Evolutionary conservation across 1,284 basidiomycete species (phyloP).

Genomic region (Hemileia vastatrix): DNA sequence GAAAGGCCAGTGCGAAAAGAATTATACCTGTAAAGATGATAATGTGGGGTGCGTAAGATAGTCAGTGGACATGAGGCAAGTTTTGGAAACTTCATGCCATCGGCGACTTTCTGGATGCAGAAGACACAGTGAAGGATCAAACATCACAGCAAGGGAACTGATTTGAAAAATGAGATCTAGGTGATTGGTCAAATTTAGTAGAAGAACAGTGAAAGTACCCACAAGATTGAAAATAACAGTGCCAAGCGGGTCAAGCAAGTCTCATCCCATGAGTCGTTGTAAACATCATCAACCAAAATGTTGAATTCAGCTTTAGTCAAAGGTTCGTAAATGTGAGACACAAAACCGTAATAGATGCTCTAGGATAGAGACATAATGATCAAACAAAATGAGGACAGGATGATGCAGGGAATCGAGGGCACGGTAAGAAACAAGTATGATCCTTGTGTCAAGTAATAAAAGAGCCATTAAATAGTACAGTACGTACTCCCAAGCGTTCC

Average conservation of each 20-base stretch:
- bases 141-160: constrained; percentile 15
- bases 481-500: constrained; percentile 14
- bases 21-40: constrained; percentile 11
- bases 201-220: not conserved
- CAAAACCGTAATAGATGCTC: constrained; percentile 9
- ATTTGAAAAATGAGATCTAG: not conserved
- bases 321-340: constrained; percentile 13
- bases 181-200: not conserved
- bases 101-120: constrained; percentile 14
- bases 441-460: not conserved
- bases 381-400: not conserved
- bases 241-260: constrained; percentile 14
- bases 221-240: constrained; percentile 15
- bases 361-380: not conserved
- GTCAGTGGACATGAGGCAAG: constrained; percentile 17
- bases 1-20: not conserved
- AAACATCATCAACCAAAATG: constrained; percentile 12
- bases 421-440: not conserved
- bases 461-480: not conserved
- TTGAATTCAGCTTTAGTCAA: constrained; percentile 9
- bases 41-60: constrained; percentile 13
- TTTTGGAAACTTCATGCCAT: constrained; percentile 17
- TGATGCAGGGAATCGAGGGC: not conserved
- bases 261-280: constrained; percentile 11
- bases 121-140: constrained; percentile 11